Evolutionary conservation across 129 eudicot species (phyloP).

Genomic region (Erigeron canadensis): DNA sequence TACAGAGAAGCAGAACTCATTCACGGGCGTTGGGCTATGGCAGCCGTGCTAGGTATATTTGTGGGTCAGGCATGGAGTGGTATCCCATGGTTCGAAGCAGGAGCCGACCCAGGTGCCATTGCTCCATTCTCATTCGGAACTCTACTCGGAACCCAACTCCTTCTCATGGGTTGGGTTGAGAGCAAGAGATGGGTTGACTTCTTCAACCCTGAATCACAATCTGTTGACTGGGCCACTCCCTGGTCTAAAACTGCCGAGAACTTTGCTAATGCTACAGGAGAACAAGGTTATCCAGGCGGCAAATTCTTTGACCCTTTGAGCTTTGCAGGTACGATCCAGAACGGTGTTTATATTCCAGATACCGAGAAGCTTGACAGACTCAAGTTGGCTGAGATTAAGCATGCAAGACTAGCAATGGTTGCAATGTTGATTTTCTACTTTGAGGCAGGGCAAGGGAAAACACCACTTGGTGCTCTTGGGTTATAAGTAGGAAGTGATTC

Average conservation of each 20-base stretch:
- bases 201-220: slow-evolving; percentile 90
- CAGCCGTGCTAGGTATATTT: slow-evolving; percentile 88
- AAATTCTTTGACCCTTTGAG: slow-evolving; percentile 87
- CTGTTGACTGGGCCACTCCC: slow-evolving; percentile 97
- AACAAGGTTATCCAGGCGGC: slow-evolving; percentile 96
- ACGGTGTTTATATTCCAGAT: slow-evolving; percentile 79
- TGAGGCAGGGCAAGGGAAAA: slow-evolving; percentile 97
- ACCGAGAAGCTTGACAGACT: slow-evolving; percentile 83
- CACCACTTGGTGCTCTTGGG: slow-evolving; percentile 99
- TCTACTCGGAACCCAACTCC: slow-evolving; percentile 83
- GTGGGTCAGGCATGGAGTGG: slow-evolving; percentile 97
- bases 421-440: slow-evolving; percentile 93
- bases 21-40: slow-evolving; percentile 98
- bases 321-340: slow-evolving; percentile 64
- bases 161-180: slow-evolving; percentile 99
- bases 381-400: slow-evolving; percentile 94
- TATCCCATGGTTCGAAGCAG: slow-evolving; percentile 98
- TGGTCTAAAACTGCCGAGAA: slow-evolving; percentile 93
- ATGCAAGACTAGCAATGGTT: slow-evolving; percentile 88
- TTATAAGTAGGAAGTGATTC: slow-evolving; percentile 41
- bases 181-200: slow-evolving; percentile 97
- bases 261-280: slow-evolving; percentile 80
- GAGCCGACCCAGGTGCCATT: slow-evolving; percentile 91
- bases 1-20: slow-evolving; percentile 96
- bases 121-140: slow-evolving; percentile 87